Evolutionary conservation across 1,139 yeast genomes (phyloP).

Genomic region (Debaryomycetaceae sp.): DNA sequence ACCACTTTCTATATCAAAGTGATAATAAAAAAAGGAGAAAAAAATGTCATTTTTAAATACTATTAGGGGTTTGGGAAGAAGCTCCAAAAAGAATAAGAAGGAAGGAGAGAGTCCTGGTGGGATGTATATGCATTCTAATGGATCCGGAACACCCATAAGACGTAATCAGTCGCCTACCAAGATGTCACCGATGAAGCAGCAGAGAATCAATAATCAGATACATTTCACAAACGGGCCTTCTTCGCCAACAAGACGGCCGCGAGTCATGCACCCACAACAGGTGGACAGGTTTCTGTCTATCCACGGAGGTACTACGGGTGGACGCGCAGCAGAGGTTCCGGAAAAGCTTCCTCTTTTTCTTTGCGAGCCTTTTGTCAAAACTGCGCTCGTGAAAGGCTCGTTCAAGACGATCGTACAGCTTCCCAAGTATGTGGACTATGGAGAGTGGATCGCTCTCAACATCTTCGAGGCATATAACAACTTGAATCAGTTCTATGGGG

Average conservation of each 20-base stretch:
- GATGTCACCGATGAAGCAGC: slow-evolving; percentile 29
- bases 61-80: slow-evolving; percentile 61
- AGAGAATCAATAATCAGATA: slow-evolving; percentile 18
- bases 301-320: slow-evolving; percentile 3
- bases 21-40: background rate
- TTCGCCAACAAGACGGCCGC: slow-evolving; percentile 35
- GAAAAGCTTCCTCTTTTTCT: slow-evolving; percentile 58
- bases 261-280: slow-evolving; percentile 11
- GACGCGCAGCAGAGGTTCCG: slow-evolving; percentile 4
- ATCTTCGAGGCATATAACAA: slow-evolving; percentile 87
- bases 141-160: slow-evolving; percentile 34
- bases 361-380: slow-evolving; percentile 90
- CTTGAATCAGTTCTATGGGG: slow-evolving; percentile 82
- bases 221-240: slow-evolving; percentile 21
- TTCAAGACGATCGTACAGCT: slow-evolving; percentile 92
- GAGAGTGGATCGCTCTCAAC: slow-evolving; percentile 95
- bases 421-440: slow-evolving; percentile 90
- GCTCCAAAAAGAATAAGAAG: slow-evolving; percentile 52
- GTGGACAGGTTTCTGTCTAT: slow-evolving; percentile 7
- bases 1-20: no score
- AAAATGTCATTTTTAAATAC: slow-evolving; percentile 45
- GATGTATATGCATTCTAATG: slow-evolving; percentile 30
- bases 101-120: slow-evolving; percentile 30
- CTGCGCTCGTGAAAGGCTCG: slow-evolving; percentile 95
- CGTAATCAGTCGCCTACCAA: slow-evolving; percentile 35